phyloP scores from a whole-genome alignment of 345 rosid genomes.

The Eutrema heterophyllum region DNA sequence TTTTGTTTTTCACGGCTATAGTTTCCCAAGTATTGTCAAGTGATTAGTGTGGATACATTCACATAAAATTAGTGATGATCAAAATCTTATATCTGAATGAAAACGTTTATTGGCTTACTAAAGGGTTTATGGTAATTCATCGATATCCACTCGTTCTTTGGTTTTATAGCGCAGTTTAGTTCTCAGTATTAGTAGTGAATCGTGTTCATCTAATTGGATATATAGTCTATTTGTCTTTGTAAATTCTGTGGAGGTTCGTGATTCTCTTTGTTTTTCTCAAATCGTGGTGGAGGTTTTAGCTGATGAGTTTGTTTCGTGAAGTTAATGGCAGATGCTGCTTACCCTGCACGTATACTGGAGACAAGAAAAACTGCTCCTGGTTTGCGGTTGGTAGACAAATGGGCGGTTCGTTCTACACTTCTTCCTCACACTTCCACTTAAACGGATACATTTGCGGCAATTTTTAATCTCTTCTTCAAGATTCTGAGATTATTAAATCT shows the following conservation, averaged over 20 bases:
- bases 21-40: background rate
- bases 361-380: constrained; percentile 96
- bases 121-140: background rate
- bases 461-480: background rate
- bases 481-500: constrained; percentile 7
- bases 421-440: background rate
- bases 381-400: constrained; percentile 85
- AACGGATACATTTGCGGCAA: background rate
- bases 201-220: background rate
- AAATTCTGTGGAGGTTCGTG: background rate
- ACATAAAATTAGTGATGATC: background rate
- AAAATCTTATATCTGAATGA: background rate
- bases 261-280: background rate
- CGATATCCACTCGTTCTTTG: background rate
- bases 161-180: background rate
- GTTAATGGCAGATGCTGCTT: constrained; percentile 96
- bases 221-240: background rate
- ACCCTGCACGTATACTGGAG: constrained; percentile 82
- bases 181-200: background rate
- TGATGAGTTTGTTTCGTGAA: constrained; percentile 34
- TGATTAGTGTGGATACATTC: background rate
- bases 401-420: constrained; percentile 56
- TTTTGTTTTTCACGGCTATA: background rate
- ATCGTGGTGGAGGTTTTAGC: background rate
- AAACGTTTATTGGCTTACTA: background rate